A percentile compares a stretch with the other conserved stretches of the same genome.
Evolutionary conservation across 2,329 filamentous ascomycete species (phyloP).

Genomic region (Cladosporium sp.): DNA sequence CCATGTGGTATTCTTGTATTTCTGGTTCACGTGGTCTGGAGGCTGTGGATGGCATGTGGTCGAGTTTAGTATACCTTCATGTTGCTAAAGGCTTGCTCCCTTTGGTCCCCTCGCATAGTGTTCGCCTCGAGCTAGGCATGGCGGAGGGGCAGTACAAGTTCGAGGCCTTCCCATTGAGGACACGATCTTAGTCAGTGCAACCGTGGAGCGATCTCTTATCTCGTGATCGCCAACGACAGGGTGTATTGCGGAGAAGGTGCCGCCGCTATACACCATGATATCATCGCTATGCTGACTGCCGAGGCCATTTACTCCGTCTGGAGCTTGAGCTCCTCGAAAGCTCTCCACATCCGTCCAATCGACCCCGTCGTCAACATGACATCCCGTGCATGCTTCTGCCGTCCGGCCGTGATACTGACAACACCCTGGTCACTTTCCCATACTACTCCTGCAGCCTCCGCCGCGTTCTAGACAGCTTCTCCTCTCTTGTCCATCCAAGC

Average conservation of each 20-base stretch:
- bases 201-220: neutral
- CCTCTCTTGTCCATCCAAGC: conserved; percentile 6
- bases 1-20: neutral
- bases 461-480: conserved; percentile 4
- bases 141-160: neutral
- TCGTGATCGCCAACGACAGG: neutral
- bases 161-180: neutral
- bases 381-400: neutral
- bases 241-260: conserved; percentile 4
- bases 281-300: neutral
- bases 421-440: neutral
- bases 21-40: neutral
- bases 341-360: neutral
- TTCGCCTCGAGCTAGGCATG: too few relatives aligned
- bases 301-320: neutral
- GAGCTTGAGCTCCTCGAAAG: conserved; percentile 7
- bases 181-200: neutral
- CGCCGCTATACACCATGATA: neutral
- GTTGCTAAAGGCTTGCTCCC: neutral
- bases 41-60: neutral
- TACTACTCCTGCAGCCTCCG: conserved; percentile 5
- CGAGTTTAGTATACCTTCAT: neutral
- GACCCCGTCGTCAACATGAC: conserved; percentile 13
- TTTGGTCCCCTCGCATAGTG: neutral
- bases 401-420: conserved; percentile 1